phyloP scores from a whole-genome alignment of 1,284 basidiomycete species.

The Tremellales sp. region DNA sequence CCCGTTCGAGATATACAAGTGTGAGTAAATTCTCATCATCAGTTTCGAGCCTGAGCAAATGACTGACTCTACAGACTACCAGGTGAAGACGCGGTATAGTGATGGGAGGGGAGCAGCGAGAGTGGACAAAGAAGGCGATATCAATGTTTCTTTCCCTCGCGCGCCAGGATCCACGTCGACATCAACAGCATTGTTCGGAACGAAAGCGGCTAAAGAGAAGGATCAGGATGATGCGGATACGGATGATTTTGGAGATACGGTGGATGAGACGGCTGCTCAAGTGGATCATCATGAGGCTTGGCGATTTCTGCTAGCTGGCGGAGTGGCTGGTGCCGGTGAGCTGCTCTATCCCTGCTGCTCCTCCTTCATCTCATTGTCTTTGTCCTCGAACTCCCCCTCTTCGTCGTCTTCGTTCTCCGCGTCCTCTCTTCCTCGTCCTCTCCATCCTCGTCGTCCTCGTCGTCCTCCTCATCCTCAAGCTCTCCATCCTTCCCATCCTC shows the following conservation, averaged over 20 bases:
- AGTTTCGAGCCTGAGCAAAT: no score
- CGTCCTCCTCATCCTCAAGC: neutral
- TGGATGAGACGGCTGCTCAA: constrained; percentile 59
- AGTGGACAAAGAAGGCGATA: constrained; percentile 79
- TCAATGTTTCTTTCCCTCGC: constrained; percentile 44
- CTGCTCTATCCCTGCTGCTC: constrained; percentile 14
- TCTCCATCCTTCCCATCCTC: no score
- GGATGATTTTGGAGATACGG: constrained; percentile 50
- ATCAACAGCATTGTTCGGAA: constrained; percentile 21
- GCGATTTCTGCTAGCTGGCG: constrained; percentile 89
- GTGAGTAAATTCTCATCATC: constrained; percentile 46
- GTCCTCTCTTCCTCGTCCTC: neutral
- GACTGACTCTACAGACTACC: constrained; percentile 53
- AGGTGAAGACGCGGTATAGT: constrained; percentile 65
- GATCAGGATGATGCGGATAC: constrained; percentile 43
- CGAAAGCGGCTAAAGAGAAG: constrained; percentile 26
- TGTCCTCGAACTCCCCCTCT: neutral
- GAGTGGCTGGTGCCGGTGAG: constrained; percentile 85
- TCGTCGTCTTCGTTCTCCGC: neutral
- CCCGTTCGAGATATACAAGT: constrained; percentile 73
- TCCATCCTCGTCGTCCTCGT: no score
- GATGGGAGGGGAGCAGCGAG: constrained; percentile 72
- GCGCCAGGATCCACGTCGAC: constrained; percentile 22
- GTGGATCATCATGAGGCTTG: constrained; percentile 68
- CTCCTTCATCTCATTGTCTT: neutral